phyloP scores from a whole-genome alignment of 1,139 yeast genomes.

The Lodderomyces jiufengensis region DNA sequence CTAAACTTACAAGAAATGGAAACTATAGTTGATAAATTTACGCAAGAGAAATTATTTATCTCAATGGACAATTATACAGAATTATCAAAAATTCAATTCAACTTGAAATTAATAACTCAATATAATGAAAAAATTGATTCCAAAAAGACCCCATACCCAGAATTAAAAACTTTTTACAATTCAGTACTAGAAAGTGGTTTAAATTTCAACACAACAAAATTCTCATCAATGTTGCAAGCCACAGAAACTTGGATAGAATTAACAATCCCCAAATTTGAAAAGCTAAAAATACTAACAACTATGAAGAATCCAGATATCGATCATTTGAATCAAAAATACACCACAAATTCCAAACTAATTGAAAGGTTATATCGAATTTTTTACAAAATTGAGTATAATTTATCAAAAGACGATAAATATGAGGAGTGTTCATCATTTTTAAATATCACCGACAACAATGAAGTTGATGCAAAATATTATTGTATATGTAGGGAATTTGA shows the following conservation, averaged over 20 bases:
- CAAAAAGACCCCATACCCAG: constrained; percentile 19
- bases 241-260: constrained; percentile 43
- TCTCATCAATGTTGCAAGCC: constrained; percentile 19
- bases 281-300: constrained; percentile 25
- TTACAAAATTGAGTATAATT: constrained; percentile 33
- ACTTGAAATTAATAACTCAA: constrained; percentile 20
- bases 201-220: constrained; percentile 19
- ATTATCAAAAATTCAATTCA: constrained; percentile 26
- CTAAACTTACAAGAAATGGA: constrained; percentile 23
- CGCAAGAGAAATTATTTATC: constrained; percentile 27
- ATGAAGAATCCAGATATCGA: constrained; percentile 18
- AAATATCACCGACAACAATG: constrained; percentile 8
- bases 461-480: constrained; percentile 30
- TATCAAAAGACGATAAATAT: constrained; percentile 40
- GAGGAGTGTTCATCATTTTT: constrained; percentile 26
- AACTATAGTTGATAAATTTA: constrained; percentile 22
- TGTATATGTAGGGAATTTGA: constrained; percentile 73
- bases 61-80: constrained; percentile 24
- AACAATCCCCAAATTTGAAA: constrained; percentile 27
- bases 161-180: constrained; percentile 22
- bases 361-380: constrained; percentile 28
- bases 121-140: constrained; percentile 12
- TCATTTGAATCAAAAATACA: constrained; percentile 18
- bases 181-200: constrained; percentile 26
- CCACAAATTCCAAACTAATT: constrained; percentile 20